Percentiles rank a stretch among this genome's conserved stretches.
phyloP scores from a whole-genome alignment of 257 asterid species.

The Rhazya stricta region DNA sequence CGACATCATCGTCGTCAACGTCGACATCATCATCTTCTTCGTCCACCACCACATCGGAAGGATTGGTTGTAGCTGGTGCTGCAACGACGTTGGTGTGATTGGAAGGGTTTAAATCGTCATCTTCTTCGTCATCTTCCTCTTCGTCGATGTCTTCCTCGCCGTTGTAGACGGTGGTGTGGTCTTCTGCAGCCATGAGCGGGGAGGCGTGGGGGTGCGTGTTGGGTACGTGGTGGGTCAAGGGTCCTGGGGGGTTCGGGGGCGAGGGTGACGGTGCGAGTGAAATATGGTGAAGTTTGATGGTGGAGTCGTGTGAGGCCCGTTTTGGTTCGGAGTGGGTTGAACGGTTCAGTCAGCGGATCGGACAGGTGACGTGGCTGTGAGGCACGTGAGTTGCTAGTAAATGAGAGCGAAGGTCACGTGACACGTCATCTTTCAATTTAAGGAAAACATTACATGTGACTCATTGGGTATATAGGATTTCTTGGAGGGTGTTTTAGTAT shows the following conservation, averaged over 20 bases:
- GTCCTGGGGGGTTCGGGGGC: not conserved
- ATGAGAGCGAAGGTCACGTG: not conserved
- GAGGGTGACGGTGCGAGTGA: not conserved
- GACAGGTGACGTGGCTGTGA: not conserved
- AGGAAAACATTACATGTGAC: not conserved
- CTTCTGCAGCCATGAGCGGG: slow-evolving; percentile 23
- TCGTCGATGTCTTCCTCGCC: slow-evolving; percentile 30
- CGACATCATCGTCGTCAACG: slow-evolving; percentile 52
- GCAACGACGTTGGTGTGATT: slow-evolving; percentile 22
- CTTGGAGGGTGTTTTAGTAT: too few species aligned
- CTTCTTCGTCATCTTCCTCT: slow-evolving; percentile 30
- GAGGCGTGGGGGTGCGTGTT: not conserved
- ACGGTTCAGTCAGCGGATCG: slow-evolving; percentile 14
- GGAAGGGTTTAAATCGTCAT: slow-evolving; percentile 22
- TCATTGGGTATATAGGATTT: too few species aligned
- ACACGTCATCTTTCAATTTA: not conserved
- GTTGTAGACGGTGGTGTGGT: slow-evolving; percentile 20
- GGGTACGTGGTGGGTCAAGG: not conserved
- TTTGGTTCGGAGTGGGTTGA: slow-evolving; percentile 11
- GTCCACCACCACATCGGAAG: slow-evolving; percentile 50
- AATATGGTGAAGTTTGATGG: not conserved
- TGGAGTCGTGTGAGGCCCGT: slow-evolving; percentile 14
- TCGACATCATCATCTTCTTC: slow-evolving; percentile 38
- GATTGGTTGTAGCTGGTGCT: not conserved
- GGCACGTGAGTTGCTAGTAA: slow-evolving; percentile 14